phyloP scores from a whole-genome alignment of 1,139 yeast species.

The Barnettozyma hawaiiensis region DNA sequence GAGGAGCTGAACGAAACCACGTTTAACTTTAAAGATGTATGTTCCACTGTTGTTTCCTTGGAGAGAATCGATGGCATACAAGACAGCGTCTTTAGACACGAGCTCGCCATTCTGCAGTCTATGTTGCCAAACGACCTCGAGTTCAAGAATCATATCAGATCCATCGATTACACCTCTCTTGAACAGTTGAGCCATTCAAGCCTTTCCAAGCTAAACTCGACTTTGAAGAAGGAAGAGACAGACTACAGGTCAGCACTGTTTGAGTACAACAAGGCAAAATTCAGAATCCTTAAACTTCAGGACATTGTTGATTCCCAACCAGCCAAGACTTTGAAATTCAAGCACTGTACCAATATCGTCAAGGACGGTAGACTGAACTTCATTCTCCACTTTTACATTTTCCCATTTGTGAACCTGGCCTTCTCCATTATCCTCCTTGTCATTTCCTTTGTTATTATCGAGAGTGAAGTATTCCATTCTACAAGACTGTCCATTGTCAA shows the following conservation, averaged over 20 bases:
- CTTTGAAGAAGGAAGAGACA: constrained; percentile 22
- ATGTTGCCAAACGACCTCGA: constrained; percentile 21
- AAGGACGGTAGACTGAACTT: constrained; percentile 36
- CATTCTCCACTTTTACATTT: constrained; percentile 35
- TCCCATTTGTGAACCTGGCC: constrained; percentile 43
- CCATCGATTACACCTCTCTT: constrained; percentile 20
- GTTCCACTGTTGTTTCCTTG: constrained; percentile 53
- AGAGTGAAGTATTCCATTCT: constrained; percentile 74
- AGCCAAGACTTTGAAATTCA: constrained; percentile 32
- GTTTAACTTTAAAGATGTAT: constrained; percentile 57
- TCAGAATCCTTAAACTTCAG: constrained; percentile 36
- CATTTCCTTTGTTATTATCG: constrained; percentile 51
- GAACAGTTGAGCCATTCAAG: constrained; percentile 18
- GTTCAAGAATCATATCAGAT: constrained; percentile 21
- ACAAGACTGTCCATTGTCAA: constrained; percentile 60
- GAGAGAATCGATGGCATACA: constrained; percentile 19
- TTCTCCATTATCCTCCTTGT: constrained; percentile 36
- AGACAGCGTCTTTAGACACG: constrained; percentile 28
- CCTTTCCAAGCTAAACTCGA: constrained; percentile 21
- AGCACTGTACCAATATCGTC: constrained; percentile 20
- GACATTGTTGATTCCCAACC: constrained; percentile 35
- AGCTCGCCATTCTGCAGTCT: constrained; percentile 34
- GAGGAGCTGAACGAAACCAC: constrained; percentile 64
- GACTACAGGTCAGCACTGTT: constrained; percentile 33
- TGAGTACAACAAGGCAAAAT: constrained; percentile 37